Conservation (phyloP, 805 yeast genomes). For the Blastobotrys peoriensis region DNA sequence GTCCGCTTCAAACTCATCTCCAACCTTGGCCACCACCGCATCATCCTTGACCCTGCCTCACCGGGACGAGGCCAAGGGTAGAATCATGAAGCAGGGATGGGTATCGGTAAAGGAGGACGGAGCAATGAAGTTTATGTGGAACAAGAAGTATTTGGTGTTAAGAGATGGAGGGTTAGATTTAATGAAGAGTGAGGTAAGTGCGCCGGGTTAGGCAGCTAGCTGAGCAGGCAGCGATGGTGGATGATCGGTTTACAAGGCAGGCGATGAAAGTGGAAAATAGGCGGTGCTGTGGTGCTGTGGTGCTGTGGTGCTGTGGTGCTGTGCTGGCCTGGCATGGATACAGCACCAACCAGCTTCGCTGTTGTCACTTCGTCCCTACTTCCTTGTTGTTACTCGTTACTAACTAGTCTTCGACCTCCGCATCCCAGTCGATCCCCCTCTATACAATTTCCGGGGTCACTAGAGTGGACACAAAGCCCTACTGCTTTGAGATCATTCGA, state of each 20-base stretch:
- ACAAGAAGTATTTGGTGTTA: constrained; percentile 74
- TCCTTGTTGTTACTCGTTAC: constrained; percentile 2
- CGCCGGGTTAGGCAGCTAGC: no score
- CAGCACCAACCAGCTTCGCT: neutral
- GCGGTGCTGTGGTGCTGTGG: no score
- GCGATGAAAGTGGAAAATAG: no score
- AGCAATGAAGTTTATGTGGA: constrained; percentile 78
- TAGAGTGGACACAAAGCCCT: constrained; percentile 65
- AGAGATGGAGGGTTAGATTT: constrained; percentile 70
- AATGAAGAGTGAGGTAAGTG: constrained; percentile 53
- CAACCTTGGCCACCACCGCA: neutral
- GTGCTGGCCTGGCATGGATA: neutral
- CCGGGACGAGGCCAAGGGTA: constrained; percentile 7
- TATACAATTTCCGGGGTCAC: constrained; percentile 58
- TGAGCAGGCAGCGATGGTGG: no score
- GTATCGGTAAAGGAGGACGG: constrained; percentile 92
- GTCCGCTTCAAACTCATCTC: no score
- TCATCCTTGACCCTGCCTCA: constrained; percentile 7
- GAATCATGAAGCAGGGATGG: constrained; percentile 58
- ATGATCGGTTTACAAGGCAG: no score
- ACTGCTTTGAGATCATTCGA: constrained; percentile 68
- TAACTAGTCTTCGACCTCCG: constrained; percentile 15
- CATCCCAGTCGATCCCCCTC: constrained; percentile 42
- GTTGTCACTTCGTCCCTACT: neutral
- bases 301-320: no score